phyloP scores from a whole-genome alignment of 192 early-diverging fungal genomes.

The Gamsiella multidivaricata region DNA sequence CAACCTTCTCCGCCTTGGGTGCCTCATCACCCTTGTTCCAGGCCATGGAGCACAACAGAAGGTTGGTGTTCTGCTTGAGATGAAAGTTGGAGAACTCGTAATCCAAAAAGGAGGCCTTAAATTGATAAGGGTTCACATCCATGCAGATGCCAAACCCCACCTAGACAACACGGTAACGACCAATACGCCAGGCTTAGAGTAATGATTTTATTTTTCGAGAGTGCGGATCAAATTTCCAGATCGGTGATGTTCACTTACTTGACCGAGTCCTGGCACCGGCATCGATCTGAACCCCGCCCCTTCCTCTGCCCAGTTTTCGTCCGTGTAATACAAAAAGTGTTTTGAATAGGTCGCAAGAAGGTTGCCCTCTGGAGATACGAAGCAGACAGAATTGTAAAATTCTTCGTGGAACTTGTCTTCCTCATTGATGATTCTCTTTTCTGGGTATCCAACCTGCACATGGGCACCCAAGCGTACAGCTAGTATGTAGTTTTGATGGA shows the following conservation, averaged over 20 bases:
- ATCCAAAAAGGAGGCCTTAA: constrained; percentile 68
- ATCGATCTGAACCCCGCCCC: constrained; percentile 70
- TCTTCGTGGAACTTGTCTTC: constrained; percentile 25
- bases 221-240: too few species aligned
- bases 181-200: too few species aligned
- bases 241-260: constrained; percentile 44
- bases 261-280: constrained; percentile 65
- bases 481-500: not conserved
- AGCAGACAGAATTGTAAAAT: constrained; percentile 72
- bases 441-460: constrained; percentile 80
- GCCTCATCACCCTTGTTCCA: constrained; percentile 66
- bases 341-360: constrained; percentile 76
- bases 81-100: constrained; percentile 82
- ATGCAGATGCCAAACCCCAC: constrained; percentile 87
- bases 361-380: constrained; percentile 63
- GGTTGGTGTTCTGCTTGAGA: constrained; percentile 49
- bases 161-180: constrained; percentile 36
- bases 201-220: too few species aligned
- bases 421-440: constrained; percentile 36
- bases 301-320: constrained; percentile 81
- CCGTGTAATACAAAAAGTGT: constrained; percentile 72
- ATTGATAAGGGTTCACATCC: constrained; percentile 85
- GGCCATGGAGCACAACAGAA: constrained; percentile 75
- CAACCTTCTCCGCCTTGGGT: constrained; percentile 19
- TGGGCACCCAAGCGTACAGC: constrained; percentile 64